Conservation (phyloP, 805 yeast species). For the Debaryomyces maramus region DNA sequence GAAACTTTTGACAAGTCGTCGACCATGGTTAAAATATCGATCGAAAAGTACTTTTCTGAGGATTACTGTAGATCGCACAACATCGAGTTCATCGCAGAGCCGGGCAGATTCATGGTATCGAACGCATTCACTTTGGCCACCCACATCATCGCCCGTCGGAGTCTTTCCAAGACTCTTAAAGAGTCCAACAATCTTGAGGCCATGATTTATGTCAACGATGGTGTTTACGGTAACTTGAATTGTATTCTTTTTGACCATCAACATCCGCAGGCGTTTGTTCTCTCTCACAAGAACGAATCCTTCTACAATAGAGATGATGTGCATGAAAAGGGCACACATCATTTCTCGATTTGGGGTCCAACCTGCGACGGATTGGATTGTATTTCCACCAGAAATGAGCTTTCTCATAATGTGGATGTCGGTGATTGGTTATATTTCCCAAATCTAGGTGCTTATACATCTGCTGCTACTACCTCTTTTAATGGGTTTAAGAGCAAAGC, state of each 20-base stretch:
- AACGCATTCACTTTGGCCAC: slow-evolving; percentile 82
- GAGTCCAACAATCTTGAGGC: slow-evolving; percentile 37
- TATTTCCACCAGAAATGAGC: slow-evolving; percentile 51
- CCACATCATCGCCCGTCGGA: slow-evolving; percentile 83
- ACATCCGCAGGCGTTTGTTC: slow-evolving; percentile 65
- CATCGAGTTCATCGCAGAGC: slow-evolving; percentile 76
- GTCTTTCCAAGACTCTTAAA: slow-evolving; percentile 18
- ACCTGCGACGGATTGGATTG: slow-evolving; percentile 97
- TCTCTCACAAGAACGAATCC: slow-evolving; percentile 54
- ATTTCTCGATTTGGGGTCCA: slow-evolving; percentile 93
- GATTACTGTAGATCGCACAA: slow-evolving; percentile 21
- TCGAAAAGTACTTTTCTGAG: slow-evolving; percentile 61
- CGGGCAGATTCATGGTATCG: slow-evolving; percentile 89
- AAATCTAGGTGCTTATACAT: slow-evolving; percentile 86
- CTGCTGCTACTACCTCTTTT: slow-evolving; percentile 88
- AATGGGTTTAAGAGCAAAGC: slow-evolving; percentile 77
- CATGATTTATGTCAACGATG: slow-evolving; percentile 90
- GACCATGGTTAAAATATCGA: slow-evolving; percentile 51
- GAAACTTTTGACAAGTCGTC: slow-evolving; percentile 63
- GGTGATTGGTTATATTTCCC: slow-evolving; percentile 94
- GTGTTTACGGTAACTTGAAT: slow-evolving; percentile 93
- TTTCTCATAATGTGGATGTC: slow-evolving; percentile 62
- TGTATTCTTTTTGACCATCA: slow-evolving; percentile 94
- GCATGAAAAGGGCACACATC: slow-evolving; percentile 25
- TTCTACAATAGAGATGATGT: slow-evolving; percentile 26